Evolutionary conservation across 2,329 filamentous ascomycete species (phyloP), one percentile per base, ranked within the genome.

Genomic region (Paracorniculantispora psalliotae): DNA sequence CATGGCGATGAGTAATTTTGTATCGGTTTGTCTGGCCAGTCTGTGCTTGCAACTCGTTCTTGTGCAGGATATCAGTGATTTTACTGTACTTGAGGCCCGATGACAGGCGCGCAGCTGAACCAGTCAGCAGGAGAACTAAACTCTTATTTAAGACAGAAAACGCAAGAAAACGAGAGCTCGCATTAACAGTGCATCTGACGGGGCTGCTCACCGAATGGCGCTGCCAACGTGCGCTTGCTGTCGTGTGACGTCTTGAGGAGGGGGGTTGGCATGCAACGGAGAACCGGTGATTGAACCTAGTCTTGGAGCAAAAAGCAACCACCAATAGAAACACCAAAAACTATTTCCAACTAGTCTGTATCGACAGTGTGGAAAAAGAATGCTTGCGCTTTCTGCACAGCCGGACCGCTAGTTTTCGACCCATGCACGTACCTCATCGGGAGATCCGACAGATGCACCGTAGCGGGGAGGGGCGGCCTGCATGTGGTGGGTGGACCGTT

Each of bases 371-470:
- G 48, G 6, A 10, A 5, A 1, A 17, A 51, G 1, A 10, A 37
- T 8, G 26, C n/a, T 39, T 13, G 33, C 12, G 4, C 19, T 35
- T 43, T 39, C 37, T 43, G 50, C 50, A 21, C n/a, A 53, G 37
- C n/a, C 43, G 13, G 50, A 53, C 28, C 25, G n/a, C 26, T 21
- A 25, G 21, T 47, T 26, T 26, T 41, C 43, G n/a, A 43, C 37
- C 43, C 33, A 56, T 48, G 53, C 53, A 26, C 21, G 28, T 56
- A 43, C 43, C 25, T 44, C 53, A 56, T 56, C 53, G 53, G 53
- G 53, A 44, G 53, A 48, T 56, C 43, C 53, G 53, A 48, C 6
- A 47, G 53, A 56, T 56, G 53, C 53, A 48, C 15, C 12, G 43
- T 39, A 30, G 53, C 35, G 53, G 53, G 53, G 30, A 33, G 7